Base-by-base conservation (phyloP, 2,329 filamentous ascomycete genomes). In the Trichoderma endophyticum region DNA sequence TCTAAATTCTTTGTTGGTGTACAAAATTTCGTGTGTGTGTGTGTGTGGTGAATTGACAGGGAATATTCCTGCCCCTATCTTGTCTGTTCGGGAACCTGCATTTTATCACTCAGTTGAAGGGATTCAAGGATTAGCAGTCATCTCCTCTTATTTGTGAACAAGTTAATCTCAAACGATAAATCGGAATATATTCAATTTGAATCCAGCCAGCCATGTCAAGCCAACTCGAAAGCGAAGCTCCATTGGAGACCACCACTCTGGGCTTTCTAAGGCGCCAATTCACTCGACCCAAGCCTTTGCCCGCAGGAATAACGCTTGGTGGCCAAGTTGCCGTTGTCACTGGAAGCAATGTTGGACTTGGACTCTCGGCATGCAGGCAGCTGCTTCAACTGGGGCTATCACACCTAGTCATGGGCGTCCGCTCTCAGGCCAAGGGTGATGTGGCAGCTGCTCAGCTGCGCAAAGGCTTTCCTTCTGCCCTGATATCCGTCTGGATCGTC, bases 311-410 rank as follows among this genome's bases (percentile, higher is more conserved):
- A 6, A 12, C 63, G 1, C 67, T 63, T 18, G 24, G 1, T 15
- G 75, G 75, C 6, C 71, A 77, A 28, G 73, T 75, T 3, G 72
- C 80, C 54, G 74, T 82, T 61, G 71, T 83, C 26, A 81, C 80
- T 4, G 82, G 81, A 7, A 76, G 79, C 28, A 83, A 81, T 69
- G 75, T 73, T 7, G 81, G 82, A 2, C 71, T 83, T 4, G 81
- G 81, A 6, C 73, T 80, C 5, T 79, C 82, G 73, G 75, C 78
- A n/a, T 77, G 78, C 14, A 74, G 76, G 6, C 79, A 83, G 48
- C 76, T 82, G n/a, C 77, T 80, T 34, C 66, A 68, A 6, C 77
- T 81, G 2, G 75, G 76, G 6, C 77, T 80, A 6, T 71, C 74
- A 3, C 78, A 75, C 14, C 76, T 84, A 36, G 80, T 83, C 54